These are phyloP conservation scores for Leccinum pellstonianum DNA, from an alignment of 768 basidiomycete species.

Conservation along the genomic window DNA sequence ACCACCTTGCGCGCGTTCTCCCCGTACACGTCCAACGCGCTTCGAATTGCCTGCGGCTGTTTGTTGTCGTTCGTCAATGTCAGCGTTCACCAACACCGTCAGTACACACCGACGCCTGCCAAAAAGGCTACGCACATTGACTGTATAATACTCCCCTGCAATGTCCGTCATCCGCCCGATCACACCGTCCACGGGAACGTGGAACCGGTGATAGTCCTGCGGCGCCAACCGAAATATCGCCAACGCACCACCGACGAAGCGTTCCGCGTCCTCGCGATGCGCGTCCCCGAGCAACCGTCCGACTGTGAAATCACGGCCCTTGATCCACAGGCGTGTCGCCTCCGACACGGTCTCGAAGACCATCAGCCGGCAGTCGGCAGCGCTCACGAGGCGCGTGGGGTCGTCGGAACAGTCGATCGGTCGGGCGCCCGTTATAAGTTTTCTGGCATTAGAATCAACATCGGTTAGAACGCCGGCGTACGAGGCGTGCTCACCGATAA, in stretches of 20 bases:
- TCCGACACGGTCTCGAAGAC: conserved; percentile 83
- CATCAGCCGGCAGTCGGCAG: conserved; percentile 97
- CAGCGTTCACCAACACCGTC: background rate
- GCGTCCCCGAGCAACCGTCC: conserved; percentile 74
- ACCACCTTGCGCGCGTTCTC: conserved; percentile 94
- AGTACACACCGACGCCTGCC: background rate
- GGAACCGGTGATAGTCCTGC: conserved; percentile 95
- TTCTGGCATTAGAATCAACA: conserved; percentile 42
- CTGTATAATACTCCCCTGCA: conserved; percentile 93
- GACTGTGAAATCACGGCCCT: conserved; percentile 91
- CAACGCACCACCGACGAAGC: conserved; percentile 77
- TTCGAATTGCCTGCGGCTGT: conserved; percentile 91
- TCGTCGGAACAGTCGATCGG: conserved; percentile 73
- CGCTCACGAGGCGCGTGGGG: conserved; percentile 75
- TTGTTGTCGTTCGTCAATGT: background rate
- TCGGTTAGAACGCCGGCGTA: background rate
- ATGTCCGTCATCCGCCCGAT: conserved; percentile 84
- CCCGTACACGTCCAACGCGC: conserved; percentile 87
- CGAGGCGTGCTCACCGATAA: conserved; percentile 50
- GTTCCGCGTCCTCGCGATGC: conserved; percentile 67
- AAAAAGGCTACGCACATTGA: conserved; percentile 73
- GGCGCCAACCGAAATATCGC: conserved; percentile 92
- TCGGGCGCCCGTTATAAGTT: conserved; percentile 81
- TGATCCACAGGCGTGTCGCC: conserved; percentile 94
- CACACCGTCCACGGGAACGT: conserved; percentile 79